Evolutionary conservation across 768 basidiomycete genomes (phyloP), one percentile per base, ranked within the genome.

Genomic region (Amylocystis lapponica): DNA sequence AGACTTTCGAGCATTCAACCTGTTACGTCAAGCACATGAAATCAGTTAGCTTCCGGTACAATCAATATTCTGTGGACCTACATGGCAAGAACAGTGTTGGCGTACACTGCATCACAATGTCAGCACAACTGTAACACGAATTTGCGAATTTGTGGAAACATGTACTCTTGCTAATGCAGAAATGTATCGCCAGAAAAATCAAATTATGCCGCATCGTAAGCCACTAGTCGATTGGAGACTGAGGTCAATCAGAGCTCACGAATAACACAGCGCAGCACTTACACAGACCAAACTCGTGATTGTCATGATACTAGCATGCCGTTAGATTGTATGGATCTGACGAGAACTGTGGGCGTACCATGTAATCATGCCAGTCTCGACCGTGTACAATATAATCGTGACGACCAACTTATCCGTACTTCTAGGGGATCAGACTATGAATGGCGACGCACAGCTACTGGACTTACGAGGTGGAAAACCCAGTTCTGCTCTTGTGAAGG

Each of bases 121-220:
- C 5, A 25, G 44, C 19, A 14, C 19, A n/a, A n/a, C 13, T 9
- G 36, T 46, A n/a, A 43, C 20, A 14, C 10, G 5, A 10, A 12
- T 20, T 5, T 8, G 36, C 12, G 25, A 25, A 1, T 1, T 16
- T 8, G 6, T 4, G 12, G 25, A 17, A 21, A 22, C 1, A 39
- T 55, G 39, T 42, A 57, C 59, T 42, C 43, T 61, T 61, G 26
- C 54, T 54, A 38, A 61, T 54, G 14, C 53, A 48, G 41, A 61
- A 61, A 34, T 61, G 60, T 1, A 59, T 46, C 1, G 51, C 60
- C 25, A 61, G 48, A 43, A 56, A 61, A 8, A 61, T 48, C 5
- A 61, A 43, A 33, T 56, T 59, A 26, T 54, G 48, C 17, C 50
- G 49, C 54, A 58, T 56, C 9, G 43, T 37, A 6, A 59, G 42